These are phyloP conservation scores for Akebia trifoliata DNA, from an alignment of 164 flowering plant species.

Conservation along the genomic window DNA sequence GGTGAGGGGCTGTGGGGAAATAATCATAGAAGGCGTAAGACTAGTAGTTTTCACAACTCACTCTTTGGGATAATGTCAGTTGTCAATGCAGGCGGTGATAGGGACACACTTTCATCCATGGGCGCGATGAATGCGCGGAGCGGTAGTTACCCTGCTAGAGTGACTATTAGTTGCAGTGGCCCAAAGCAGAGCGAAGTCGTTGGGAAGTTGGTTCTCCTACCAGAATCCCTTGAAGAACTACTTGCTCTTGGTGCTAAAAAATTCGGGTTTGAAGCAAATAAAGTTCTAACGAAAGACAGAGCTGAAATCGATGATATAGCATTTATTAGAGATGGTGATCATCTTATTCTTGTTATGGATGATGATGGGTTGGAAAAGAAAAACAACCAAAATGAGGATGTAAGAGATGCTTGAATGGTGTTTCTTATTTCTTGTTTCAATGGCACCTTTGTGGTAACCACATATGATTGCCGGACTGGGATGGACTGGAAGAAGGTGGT, in stretches of 20 bases:
- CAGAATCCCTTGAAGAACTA: constrained; percentile 48
- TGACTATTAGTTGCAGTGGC: constrained; percentile 58
- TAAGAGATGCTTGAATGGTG: too few species aligned
- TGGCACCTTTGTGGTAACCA: too few species aligned
- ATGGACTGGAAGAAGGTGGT: too few species aligned
- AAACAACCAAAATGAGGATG: neutral
- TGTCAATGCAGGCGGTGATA: constrained; percentile 35
- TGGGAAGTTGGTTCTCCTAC: constrained; percentile 62
- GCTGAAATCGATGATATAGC: constrained; percentile 73
- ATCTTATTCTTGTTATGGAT: constrained; percentile 43
- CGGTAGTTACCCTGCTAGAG: constrained; percentile 31
- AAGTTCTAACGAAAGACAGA: constrained; percentile 42
- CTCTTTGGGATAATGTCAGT: constrained; percentile 76
- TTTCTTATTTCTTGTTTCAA: too few species aligned
- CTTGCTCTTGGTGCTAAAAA: constrained; percentile 44
- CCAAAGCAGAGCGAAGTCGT: constrained; percentile 37
- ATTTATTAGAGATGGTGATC: constrained; percentile 81
- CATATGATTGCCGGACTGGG: too few species aligned
- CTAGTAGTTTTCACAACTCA: constrained; percentile 64
- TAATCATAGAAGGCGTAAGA: constrained; percentile 43
- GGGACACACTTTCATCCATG: constrained; percentile 20
- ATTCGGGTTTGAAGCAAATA: constrained; percentile 42
- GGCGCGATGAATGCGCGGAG: neutral
- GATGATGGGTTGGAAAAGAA: neutral
- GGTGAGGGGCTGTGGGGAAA: constrained; percentile 26